Conservation (phyloP, 176 grass and related monocot species). For the Miscanthus lutarioriparius region DNA sequence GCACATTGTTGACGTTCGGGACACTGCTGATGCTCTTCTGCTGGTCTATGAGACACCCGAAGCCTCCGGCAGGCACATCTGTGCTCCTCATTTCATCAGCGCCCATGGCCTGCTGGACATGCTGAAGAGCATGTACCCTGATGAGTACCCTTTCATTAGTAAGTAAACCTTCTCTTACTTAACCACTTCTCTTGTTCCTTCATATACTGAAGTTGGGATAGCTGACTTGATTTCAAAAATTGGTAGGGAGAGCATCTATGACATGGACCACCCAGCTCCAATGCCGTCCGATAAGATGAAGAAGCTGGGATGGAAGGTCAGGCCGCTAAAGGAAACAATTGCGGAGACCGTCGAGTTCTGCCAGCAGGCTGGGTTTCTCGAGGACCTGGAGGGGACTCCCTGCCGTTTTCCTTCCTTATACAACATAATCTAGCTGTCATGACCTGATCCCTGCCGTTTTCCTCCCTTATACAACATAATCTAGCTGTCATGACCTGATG, state of each 20-base stretch:
- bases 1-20: constrained; percentile 45
- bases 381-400: neutral
- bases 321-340: constrained; percentile 44
- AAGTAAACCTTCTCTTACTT: constrained; percentile 1
- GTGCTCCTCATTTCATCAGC: constrained; percentile 31
- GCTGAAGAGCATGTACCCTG: constrained; percentile 38
- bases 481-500: neutral
- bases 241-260: constrained; percentile 33
- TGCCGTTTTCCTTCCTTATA: constrained; percentile 7
- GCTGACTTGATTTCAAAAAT: neutral
- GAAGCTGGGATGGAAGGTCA: constrained; percentile 53
- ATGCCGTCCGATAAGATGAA: constrained; percentile 46
- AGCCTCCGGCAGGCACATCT: constrained; percentile 42
- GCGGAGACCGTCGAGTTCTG: constrained; percentile 39
- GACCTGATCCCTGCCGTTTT: constrained; percentile 13
- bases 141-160: constrained; percentile 32
- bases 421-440: constrained; percentile 38
- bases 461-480: constrained; percentile 31
- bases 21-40: constrained; percentile 28
- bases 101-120: constrained; percentile 21
- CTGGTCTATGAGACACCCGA: constrained; percentile 29
- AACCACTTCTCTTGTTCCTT: neutral
- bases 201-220: neutral
- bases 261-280: constrained; percentile 2
- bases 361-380: constrained; percentile 31